Conservation (phyloP, 2,329 filamentous ascomycete genomes). For the Chrysoporthe austroafricana region DNA sequence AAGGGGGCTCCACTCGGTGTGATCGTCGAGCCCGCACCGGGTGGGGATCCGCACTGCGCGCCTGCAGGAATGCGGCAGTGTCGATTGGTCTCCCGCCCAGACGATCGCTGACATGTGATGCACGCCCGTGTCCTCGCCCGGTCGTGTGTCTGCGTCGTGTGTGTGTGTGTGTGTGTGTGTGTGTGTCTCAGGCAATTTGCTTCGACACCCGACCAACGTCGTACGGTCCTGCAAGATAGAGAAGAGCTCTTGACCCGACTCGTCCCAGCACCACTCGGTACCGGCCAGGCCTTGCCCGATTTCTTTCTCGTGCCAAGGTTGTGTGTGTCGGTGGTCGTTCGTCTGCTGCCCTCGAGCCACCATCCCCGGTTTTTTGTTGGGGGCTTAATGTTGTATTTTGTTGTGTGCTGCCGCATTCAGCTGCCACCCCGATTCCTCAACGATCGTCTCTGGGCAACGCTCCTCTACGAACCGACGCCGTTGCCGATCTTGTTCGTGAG, state of each 20-base stretch:
- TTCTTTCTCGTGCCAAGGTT: not conserved
- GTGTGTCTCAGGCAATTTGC: conserved; percentile 2
- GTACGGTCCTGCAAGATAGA: not conserved
- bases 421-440: not conserved
- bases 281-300: not conserved
- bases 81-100: conserved; percentile 6
- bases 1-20: conserved; percentile 6
- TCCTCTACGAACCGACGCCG: not conserved
- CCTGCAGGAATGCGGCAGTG: not conserved
- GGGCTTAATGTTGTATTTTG: not conserved
- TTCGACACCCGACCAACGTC: not conserved
- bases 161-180: conserved; percentile 1
- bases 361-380: conserved; percentile 5
- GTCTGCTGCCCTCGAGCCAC: not conserved
- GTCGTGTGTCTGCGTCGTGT: not conserved
- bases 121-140: not conserved
- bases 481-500: not conserved
- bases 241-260: not conserved
- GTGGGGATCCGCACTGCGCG: not conserved
- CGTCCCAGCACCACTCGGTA: not conserved
- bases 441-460: not conserved
- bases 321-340: not conserved
- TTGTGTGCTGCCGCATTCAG: not conserved
- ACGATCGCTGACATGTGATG: conserved; percentile 15
- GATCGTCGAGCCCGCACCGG: not conserved